phyloP scores from a whole-genome alignment of 805 yeast species.

The Starmerella apis region DNA sequence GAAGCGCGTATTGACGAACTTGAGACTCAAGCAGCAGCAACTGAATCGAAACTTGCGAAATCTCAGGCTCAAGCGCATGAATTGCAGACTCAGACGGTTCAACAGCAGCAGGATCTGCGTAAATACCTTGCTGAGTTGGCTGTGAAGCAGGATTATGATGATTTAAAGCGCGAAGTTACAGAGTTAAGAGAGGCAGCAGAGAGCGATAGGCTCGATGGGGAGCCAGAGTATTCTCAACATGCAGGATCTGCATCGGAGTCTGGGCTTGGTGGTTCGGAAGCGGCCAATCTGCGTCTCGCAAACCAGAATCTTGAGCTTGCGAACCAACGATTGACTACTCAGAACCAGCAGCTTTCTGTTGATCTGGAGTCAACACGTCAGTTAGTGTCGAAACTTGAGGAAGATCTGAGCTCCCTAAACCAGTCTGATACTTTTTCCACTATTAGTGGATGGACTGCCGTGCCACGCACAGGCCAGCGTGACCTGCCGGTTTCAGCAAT shows the following conservation, averaged over 20 bases:
- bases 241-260: neutral
- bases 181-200: slow-evolving; percentile 55
- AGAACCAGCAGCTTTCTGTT: slow-evolving; percentile 13
- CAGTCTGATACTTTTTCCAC: slow-evolving; percentile 28
- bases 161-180: slow-evolving; percentile 41
- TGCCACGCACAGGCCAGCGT: slow-evolving; percentile 33
- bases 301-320: slow-evolving; percentile 2
- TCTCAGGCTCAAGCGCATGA: slow-evolving; percentile 6
- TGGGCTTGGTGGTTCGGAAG: neutral
- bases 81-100: slow-evolving; percentile 5
- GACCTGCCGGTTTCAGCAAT: slow-evolving; percentile 45
- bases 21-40: slow-evolving; percentile 11
- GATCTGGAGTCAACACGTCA: slow-evolving; percentile 33
- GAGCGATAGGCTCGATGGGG: slow-evolving; percentile 1
- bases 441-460: slow-evolving; percentile 32
- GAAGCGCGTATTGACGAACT: slow-evolving; percentile 16
- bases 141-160: slow-evolving; percentile 52
- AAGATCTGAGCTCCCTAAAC: slow-evolving; percentile 42
- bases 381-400: slow-evolving; percentile 56
- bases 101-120: slow-evolving; percentile 8
- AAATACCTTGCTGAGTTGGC: slow-evolving; percentile 14
- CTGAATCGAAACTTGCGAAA: slow-evolving; percentile 4
- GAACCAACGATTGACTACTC: slow-evolving; percentile 1
- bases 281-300: neutral
- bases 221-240: neutral